Percentiles rank a stretch among this genome's conserved stretches.
These are phyloP conservation scores for Flaveria floridana DNA, from an alignment of 140 eudicot species.

Conservation along the genomic window DNA sequence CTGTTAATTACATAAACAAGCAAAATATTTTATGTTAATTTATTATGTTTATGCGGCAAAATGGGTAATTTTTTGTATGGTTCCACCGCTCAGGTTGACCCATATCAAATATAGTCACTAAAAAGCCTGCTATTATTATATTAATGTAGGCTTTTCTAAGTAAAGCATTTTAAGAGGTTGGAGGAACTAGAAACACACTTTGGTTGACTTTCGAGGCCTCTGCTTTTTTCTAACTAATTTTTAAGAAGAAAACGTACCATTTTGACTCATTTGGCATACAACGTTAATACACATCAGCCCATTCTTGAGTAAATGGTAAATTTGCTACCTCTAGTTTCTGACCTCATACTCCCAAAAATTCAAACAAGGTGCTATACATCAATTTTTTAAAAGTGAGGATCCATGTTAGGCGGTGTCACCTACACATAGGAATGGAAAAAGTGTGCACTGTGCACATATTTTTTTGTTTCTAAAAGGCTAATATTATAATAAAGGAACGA, in stretches of 20 bases:
- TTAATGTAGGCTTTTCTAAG: background rate
- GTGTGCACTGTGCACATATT: background rate
- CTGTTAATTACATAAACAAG: background rate
- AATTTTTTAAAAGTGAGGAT: no score
- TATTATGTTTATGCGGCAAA: slow-evolving; percentile 6
- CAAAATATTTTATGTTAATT: background rate
- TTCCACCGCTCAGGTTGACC: background rate
- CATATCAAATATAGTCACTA: background rate
- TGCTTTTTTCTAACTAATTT: background rate
- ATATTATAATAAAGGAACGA: background rate
- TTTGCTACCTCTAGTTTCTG: no score
- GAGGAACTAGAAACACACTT: background rate
- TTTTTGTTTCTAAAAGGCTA: background rate
- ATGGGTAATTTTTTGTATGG: background rate
- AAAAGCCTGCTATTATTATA: background rate
- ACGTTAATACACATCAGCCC: no score
- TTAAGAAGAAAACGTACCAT: background rate
- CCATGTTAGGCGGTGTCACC: no score
- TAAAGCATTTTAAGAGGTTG: background rate
- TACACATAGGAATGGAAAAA: no score
- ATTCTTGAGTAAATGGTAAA: no score
- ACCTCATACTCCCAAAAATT: no score
- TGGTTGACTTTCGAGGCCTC: background rate
- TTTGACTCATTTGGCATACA: background rate
- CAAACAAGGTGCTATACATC: background rate